Percentiles rank a stretch among this genome's conserved stretches.
These are phyloP conservation scores for Cladophialophora carrionii DNA, from an alignment of 2,329 filamentous ascomycete species.

Conservation along the genomic window DNA sequence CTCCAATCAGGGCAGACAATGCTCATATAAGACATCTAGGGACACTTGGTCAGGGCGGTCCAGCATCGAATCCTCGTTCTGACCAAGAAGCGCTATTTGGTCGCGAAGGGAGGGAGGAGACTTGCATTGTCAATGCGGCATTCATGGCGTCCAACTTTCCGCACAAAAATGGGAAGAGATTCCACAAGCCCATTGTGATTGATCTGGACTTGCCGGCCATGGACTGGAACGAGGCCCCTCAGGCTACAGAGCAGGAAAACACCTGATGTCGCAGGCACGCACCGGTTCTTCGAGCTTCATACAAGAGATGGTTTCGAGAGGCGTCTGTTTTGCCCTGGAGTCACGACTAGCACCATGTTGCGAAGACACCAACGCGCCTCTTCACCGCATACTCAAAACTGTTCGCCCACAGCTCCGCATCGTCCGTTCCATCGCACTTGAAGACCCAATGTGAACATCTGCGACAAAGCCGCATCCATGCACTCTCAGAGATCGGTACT, in stretches of 20 bases:
- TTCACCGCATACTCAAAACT: not conserved
- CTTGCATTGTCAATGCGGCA: conserved; percentile 78
- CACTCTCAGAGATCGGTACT: not conserved
- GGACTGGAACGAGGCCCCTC: conserved; percentile 1
- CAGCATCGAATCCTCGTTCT: conserved; percentile 30
- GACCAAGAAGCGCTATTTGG: conserved; percentile 32
- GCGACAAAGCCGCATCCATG: not conserved
- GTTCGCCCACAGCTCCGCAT: not conserved
- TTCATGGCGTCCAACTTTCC: conserved; percentile 71
- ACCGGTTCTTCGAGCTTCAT: not conserved
- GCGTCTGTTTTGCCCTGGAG: not conserved
- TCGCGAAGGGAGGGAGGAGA: conserved; percentile 60
- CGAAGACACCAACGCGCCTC: not conserved
- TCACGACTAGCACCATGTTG: not conserved
- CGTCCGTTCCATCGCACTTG: not conserved
- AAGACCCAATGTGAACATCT: not conserved
- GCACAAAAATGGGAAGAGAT: conserved; percentile 62
- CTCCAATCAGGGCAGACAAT: not conserved
- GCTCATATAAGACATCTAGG: conserved; percentile 7
- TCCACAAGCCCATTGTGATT: conserved; percentile 82
- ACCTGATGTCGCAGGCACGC: not conserved
- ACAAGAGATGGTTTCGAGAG: not conserved
- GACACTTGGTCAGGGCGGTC: conserved; percentile 23
- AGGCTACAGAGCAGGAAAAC: not conserved
- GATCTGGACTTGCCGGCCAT: conserved; percentile 71